phyloP scores from a whole-genome alignment of 1,139 yeast species.

The Magnusiomyces ingens region DNA sequence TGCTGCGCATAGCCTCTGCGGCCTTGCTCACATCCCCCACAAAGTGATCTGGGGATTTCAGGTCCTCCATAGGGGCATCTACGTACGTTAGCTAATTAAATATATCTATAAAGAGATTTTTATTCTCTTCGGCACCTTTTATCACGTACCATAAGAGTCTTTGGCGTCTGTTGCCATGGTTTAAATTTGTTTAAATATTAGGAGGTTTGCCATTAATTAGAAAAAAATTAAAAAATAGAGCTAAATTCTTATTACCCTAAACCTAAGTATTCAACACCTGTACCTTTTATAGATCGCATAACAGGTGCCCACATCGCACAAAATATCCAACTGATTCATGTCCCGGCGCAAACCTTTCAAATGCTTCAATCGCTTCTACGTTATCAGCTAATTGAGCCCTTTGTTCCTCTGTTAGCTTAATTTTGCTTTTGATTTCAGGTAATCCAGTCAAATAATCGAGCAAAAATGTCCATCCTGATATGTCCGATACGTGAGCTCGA shows the following conservation, averaged over 20 bases:
- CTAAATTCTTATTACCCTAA: too few relatives aligned
- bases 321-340: slow-evolving; percentile 23
- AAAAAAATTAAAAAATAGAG: too few relatives aligned
- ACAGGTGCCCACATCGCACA: not conserved
- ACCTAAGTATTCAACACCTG: not conserved
- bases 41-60: too few relatives aligned
- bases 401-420: not conserved
- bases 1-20: slow-evolving; percentile 1
- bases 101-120: too few relatives aligned
- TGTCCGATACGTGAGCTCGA: slow-evolving; percentile 34
- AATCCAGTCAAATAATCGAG: slow-evolving; percentile 17
- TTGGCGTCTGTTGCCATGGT: too few relatives aligned
- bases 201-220: too few relatives aligned
- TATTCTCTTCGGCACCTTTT: too few relatives aligned
- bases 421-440: not conserved
- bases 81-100: too few relatives aligned
- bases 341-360: slow-evolving; percentile 15
- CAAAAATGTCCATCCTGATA: slow-evolving; percentile 42
- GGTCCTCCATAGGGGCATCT: too few relatives aligned
- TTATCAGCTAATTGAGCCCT: not conserved
- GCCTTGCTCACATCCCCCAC: too few relatives aligned
- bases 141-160: too few relatives aligned
- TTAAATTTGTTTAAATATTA: too few relatives aligned
- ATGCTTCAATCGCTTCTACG: not conserved
- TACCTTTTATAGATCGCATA: slow-evolving; percentile 9